Base-by-base conservation (phyloP, 805 yeast genomes). In the Debaryomyces hansenii region DNA sequence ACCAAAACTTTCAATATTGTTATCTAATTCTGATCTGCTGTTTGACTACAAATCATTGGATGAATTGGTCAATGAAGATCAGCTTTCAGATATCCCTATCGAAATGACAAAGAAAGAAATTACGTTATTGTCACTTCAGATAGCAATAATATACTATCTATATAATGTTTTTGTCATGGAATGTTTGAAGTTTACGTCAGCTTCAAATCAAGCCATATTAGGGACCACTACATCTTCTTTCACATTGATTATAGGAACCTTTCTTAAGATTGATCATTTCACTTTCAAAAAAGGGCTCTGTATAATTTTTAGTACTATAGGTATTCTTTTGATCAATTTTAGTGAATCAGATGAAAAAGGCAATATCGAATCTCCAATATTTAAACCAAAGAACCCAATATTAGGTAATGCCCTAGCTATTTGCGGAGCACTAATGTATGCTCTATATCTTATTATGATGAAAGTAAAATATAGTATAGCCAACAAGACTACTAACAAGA, bases 201-300 rank as follows among this genome's bases (percentile, higher is more conserved):
- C 82, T 0, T 74, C 83, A 16, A 78, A 77, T 52, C 79, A 72
- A 52, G 75, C 83, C 0, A 75, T 79, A 8, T 55, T 79, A 14
- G 71, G 80, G 5, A 73, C 83, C 2, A 72, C 81, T 1, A 70
- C 82, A 3, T 74, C 83, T 11, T 66, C 78, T 4, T 79, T 77
- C 55, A 77, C 83, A 0, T 60, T 79, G 31, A 51, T 77, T 12
- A 59, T 78, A 16, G 80, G 83, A 1, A 65, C 60, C 1, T 16
- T 63, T 8, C 55, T 69, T 16, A 64, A 65, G 20, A 72, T 75
- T 15, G 84, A 79, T 45, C 53, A 55, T 5, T 67, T 79, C 49
- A 59, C 78, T 12, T 4, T 62, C 11, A 64, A 68, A 37, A 79
- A 79, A 50, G 40, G 73, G 1, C 41, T 69, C 2, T 75, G 83